Evolutionary conservation across 164 flowering plant genomes (phyloP).

Genomic region (Taxillus chinensis): DNA sequence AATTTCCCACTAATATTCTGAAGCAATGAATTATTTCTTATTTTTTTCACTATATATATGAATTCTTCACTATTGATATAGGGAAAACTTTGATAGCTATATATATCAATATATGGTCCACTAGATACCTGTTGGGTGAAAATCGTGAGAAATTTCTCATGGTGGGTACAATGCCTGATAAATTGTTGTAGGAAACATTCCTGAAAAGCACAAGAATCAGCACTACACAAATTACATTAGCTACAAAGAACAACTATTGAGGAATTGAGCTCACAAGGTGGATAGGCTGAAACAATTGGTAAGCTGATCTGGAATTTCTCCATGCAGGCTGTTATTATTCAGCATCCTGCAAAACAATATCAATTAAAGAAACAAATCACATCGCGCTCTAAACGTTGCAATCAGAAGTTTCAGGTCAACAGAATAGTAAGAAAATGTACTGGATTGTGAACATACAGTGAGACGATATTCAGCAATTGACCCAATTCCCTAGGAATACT

Average conservation of each 20-base stretch:
- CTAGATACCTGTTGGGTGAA: slow-evolving; percentile 56
- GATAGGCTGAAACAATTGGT: slow-evolving; percentile 69
- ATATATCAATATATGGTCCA: no score
- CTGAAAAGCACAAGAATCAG: slow-evolving; percentile 19
- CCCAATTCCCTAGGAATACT: slow-evolving; percentile 68
- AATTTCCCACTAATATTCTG: no score
- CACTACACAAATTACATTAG: not conserved
- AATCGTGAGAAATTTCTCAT: slow-evolving; percentile 53
- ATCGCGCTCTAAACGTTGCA: no score
- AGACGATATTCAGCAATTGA: slow-evolving; percentile 60
- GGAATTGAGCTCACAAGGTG: slow-evolving; percentile 37
- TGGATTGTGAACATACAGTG: slow-evolving; percentile 39
- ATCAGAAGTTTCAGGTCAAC: no score
- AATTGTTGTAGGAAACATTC: slow-evolving; percentile 76
- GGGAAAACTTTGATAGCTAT: no score
- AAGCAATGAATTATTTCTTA: no score
- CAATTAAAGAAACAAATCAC: not conserved
- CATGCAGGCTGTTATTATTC: slow-evolving; percentile 56
- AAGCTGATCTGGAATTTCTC: slow-evolving; percentile 64
- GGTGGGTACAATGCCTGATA: slow-evolving; percentile 59
- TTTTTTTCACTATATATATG: no score
- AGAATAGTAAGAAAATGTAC: not conserved
- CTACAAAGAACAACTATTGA: not conserved
- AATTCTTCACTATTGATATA: no score
- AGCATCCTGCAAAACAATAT: slow-evolving; percentile 43